These are phyloP conservation scores for Solanum appendiculatum DNA, from an alignment of 257 asterid genomes.

Conservation along the genomic window DNA sequence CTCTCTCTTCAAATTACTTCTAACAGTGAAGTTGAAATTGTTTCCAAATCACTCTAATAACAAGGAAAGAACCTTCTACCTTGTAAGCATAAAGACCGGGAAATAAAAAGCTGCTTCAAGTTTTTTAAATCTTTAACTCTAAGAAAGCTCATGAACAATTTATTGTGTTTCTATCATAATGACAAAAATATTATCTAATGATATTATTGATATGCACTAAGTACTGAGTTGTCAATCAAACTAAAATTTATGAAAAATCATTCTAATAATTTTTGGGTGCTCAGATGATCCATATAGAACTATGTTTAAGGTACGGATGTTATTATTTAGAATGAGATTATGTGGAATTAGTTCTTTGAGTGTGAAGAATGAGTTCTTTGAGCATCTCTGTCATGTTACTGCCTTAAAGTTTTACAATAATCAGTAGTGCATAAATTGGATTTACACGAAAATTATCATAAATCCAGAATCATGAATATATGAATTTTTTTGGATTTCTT, in stretches of 20 bases:
- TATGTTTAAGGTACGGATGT: neutral
- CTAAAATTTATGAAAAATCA: neutral
- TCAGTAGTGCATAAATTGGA: neutral
- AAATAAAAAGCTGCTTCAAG: neutral
- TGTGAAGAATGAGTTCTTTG: neutral
- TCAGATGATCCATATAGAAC: neutral
- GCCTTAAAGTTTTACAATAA: neutral
- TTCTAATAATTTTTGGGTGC: neutral
- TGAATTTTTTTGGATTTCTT: neutral
- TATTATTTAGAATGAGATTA: neutral
- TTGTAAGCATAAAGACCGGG: neutral
- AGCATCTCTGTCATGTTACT: neutral
- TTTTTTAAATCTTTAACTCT: neutral
- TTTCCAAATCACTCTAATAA: neutral
- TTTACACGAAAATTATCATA: neutral
- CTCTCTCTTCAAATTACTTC: neutral
- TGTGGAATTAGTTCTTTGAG: neutral
- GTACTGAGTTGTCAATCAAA: neutral
- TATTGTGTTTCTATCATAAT: neutral
- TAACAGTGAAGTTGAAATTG: neutral
- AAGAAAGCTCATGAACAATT: neutral
- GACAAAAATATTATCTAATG: neutral
- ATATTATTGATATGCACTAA: neutral
- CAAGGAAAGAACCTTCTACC: neutral
- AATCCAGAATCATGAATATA: neutral